Evolutionary conservation across 139 green algal species (phyloP).

Genomic region (Ettlia oleoabundans): DNA sequence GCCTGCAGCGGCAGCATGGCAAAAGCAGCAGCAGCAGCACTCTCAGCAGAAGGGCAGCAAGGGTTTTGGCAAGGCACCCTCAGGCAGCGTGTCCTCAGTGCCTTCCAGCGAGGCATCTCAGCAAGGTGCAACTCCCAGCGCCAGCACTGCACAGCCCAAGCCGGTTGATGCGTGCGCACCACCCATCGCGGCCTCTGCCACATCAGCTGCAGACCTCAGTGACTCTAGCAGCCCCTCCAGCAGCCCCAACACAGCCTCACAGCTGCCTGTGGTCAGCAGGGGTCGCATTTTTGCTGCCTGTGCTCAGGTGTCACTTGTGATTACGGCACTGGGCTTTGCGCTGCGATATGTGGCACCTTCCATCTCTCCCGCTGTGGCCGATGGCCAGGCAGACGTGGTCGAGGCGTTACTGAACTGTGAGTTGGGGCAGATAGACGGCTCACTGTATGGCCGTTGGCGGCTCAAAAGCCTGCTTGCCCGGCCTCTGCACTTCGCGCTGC

Average conservation of each 20-base stretch:
- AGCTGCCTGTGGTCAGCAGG: constrained; percentile 23
- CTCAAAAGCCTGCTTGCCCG: neutral
- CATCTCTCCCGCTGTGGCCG: constrained; percentile 15
- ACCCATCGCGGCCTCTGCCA: too few species aligned
- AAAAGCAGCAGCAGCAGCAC: neutral
- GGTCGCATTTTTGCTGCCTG: constrained; percentile 17
- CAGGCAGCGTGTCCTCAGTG: neutral
- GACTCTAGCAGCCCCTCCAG: too few species aligned
- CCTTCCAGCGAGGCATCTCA: neutral
- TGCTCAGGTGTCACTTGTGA: constrained; percentile 28
- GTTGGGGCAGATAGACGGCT: neutral
- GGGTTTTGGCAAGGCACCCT: constrained; percentile 18
- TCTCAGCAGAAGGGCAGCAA: neutral
- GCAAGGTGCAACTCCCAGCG: too few species aligned
- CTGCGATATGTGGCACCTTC: constrained; percentile 20
- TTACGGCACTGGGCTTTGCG: constrained; percentile 10
- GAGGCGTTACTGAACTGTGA: constrained; percentile 28
- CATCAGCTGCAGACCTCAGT: too few species aligned
- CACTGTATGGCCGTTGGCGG: neutral
- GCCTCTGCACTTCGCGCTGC: too few species aligned
- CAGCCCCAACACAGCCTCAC: too few species aligned
- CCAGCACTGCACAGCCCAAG: too few species aligned
- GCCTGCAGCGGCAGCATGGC: neutral
- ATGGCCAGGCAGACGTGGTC: constrained; percentile 20
- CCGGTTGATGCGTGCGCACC: too few species aligned